Percentiles rank a stretch among this genome's conserved stretches.
phyloP scores from a whole-genome alignment of 1,139 yeast genomes.

The Magnusiomyces suaveolens region DNA sequence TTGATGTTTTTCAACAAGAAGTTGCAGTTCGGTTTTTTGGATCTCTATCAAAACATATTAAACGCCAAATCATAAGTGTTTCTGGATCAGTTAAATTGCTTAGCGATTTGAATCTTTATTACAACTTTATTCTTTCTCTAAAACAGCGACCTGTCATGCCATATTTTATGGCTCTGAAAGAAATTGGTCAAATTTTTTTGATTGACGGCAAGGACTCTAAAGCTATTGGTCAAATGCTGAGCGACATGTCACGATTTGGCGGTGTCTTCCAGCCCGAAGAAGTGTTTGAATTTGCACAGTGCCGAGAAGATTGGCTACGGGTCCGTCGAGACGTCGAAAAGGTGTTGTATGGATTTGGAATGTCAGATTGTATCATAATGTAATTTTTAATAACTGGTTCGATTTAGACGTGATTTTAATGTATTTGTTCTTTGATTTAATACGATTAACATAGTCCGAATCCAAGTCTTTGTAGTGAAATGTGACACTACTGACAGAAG shows the following conservation, averaged over 20 bases:
- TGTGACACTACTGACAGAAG: constrained; percentile 8
- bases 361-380: constrained; percentile 46
- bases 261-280: constrained; percentile 91
- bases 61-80: constrained; percentile 50
- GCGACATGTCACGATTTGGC: constrained; percentile 76
- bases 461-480: constrained; percentile 8
- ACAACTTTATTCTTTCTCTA: constrained; percentile 55
- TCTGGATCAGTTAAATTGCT: constrained; percentile 69
- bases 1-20: constrained; percentile 91
- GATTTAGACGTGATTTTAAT: neutral
- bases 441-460: neutral
- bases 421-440: neutral
- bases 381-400: constrained; percentile 23
- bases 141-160: constrained; percentile 64
- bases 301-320: constrained; percentile 76
- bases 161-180: constrained; percentile 70
- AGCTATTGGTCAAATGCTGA: constrained; percentile 72
- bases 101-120: constrained; percentile 54
- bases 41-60: constrained; percentile 62
- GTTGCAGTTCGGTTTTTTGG: constrained; percentile 81
- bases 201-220: constrained; percentile 69
- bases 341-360: constrained; percentile 86
- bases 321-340: constrained; percentile 78
- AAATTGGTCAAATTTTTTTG: constrained; percentile 71
- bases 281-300: constrained; percentile 79